Percentiles rank a stretch among this genome's conserved stretches.
These are phyloP conservation scores for Taiozyma sp. DNA, from an alignment of 1,139 yeast genomes.

Conservation along the genomic window DNA sequence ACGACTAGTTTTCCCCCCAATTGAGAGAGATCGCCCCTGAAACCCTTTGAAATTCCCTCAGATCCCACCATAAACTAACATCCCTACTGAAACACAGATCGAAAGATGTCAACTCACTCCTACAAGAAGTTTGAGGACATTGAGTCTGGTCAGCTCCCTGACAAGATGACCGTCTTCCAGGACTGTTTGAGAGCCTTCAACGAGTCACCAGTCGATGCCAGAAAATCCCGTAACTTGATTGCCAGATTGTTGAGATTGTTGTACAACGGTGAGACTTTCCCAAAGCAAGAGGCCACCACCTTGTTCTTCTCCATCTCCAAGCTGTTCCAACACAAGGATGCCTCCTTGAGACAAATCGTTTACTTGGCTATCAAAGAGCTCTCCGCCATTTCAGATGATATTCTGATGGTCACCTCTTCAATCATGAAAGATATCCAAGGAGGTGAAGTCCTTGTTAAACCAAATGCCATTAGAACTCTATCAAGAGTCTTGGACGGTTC, in stretches of 20 bases:
- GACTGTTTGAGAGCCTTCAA: slow-evolving; percentile 93
- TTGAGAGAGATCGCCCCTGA: not conserved
- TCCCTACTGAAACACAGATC: not conserved
- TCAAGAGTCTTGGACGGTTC: slow-evolving; percentile 87
- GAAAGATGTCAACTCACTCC: slow-evolving; percentile 65
- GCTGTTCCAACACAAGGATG: slow-evolving; percentile 89
- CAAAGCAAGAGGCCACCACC: slow-evolving; percentile 85
- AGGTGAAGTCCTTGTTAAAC: slow-evolving; percentile 80
- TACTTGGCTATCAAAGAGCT: slow-evolving; percentile 92
- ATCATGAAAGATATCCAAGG: slow-evolving; percentile 97
- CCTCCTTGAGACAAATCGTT: slow-evolving; percentile 87
- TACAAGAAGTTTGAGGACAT: slow-evolving; percentile 82
- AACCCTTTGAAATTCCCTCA: not conserved
- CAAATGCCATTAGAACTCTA: slow-evolving; percentile 91
- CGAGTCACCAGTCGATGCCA: slow-evolving; percentile 85
- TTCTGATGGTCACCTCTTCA: slow-evolving; percentile 94
- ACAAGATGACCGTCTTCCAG: slow-evolving; percentile 96
- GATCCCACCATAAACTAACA: not conserved
- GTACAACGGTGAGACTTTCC: slow-evolving; percentile 83
- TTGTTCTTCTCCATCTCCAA: slow-evolving; percentile 92
- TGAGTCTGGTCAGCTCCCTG: slow-evolving; percentile 64
- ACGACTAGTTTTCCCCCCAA: not conserved
- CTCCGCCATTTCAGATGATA: slow-evolving; percentile 79
- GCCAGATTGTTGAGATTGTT: slow-evolving; percentile 67
- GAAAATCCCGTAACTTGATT: slow-evolving; percentile 74